Base-by-base conservation (phyloP, 257 asterid species). In the Ajuga chamaepitys region DNA sequence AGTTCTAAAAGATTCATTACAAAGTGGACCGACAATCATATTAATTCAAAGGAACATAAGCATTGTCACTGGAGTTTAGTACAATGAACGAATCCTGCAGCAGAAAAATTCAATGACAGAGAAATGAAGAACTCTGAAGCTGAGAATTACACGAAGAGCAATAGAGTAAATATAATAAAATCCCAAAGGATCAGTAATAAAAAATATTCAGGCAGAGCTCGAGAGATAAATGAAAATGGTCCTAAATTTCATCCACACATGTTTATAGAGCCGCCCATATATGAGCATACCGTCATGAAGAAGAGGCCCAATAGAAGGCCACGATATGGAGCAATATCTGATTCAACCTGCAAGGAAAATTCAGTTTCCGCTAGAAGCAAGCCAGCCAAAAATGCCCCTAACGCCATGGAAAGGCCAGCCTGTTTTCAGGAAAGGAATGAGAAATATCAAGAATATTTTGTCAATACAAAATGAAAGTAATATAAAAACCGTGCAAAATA, bases 381-480 rank as follows among this genome's bases (percentile, higher is more conserved):
- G 73, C 99, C 99, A 83, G 99, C 99, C 85, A 94, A 88, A 86
- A 94, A 94, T 70, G 99, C 99, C 71, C 99, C 99, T 70, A 94
- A 67, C 32, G 99, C 99, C 99, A 94, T 94, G 75, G 99, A 94
- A 71, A 94, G 91, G 66, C 99, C 99, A 80, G 99, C 99, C 99
- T 94, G 89, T 78, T 76, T 68, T 30, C n/a, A 62, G 37, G 50
- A 11, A 44, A 38, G 44, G 74, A 61, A 47, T 46, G 65, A 62
- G 56, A 68, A 58, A 41, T 40, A 37, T 44, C 35, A 52, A 48
- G 25, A 54, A 40, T 62, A 34, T 44, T 44, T 16, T 14, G 48
- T 53, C 46, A 56, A 56, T 32, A 50, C 14, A 13, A 13, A 56
- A 57, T n/a, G n/a, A 57, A 53, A 54, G 42, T 30, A 62, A 34